Evolutionary conservation across 495 filamentous ascomycete genomes (phyloP), one percentile per base, ranked within the genome.

Genomic region (Cetradonia linearis): DNA sequence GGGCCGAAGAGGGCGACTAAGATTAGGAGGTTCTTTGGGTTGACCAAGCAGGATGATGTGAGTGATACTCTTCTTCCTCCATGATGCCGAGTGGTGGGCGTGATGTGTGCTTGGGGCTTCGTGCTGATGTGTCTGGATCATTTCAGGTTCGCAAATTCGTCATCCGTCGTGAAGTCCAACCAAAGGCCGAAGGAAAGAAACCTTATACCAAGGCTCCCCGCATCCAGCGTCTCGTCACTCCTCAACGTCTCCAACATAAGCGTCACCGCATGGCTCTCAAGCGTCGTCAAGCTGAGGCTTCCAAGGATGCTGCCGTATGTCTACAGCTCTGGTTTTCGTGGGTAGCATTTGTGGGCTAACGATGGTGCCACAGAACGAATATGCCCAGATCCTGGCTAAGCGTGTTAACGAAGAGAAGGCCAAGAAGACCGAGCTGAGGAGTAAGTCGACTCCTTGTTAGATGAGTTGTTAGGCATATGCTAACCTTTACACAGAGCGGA

Each of bases 41-140:
- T 98, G 82, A 87, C 83, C 86, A 96, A 96, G 89, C 90, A 96
- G 81, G 93, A 98, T 80, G 93, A 98, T 87, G 93, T 98, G 72
- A 72, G 65, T 70, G 67, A n/a, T n/a, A n/a, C n/a, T n/a, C n/a
- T n/a, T n/a, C 11, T 3, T 13, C 2, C 31, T 23, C 2, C 11
- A 11, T 36, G 31, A 2, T 36, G 8, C 2, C 1, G n/a, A 4
- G 13, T 27, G 20, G 44, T 18, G 1, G 18, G 25, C 3, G 57
- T 27, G 3, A 53, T 50, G 38, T 20, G 62, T 33, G 40, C 7
- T 16, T 25, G 2, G 5, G 34, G 20, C 8, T 36, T 30, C 28
- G 3, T 53, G 54, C 44, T 64, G 44, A 64, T 47, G 8, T 13
- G 8, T 49, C 14, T 16, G 40, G 20, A 28, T 34, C 13, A 6